Percentiles rank a stretch among this genome's conserved stretches.
phyloP scores from a whole-genome alignment of 495 filamentous ascomycete genomes.

The Talaromyces trachyspermus region DNA sequence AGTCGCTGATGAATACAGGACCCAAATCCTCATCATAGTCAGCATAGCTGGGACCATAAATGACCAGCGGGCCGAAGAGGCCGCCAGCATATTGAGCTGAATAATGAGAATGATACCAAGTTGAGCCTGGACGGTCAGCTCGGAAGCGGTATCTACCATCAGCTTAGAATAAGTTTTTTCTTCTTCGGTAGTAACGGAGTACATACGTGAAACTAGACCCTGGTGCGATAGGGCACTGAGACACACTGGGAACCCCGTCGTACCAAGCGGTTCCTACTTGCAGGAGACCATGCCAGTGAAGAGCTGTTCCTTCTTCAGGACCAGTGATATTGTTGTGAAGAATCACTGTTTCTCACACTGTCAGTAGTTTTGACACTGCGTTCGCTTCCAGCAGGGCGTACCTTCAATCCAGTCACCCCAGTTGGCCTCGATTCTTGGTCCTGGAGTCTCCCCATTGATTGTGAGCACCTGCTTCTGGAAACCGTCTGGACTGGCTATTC shows the following conservation, averaged over 20 bases:
- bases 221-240: slow-evolving; percentile 24
- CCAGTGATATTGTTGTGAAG: slow-evolving; percentile 21
- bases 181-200: no score
- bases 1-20: neutral
- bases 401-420: slow-evolving; percentile 35
- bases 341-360: slow-evolving; percentile 14
- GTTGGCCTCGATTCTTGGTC: slow-evolving; percentile 31
- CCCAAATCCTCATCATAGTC: neutral
- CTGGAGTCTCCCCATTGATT: slow-evolving; percentile 33
- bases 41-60: slow-evolving; percentile 31
- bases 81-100: slow-evolving; percentile 50
- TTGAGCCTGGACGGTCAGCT: slow-evolving; percentile 42
- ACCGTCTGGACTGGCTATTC: slow-evolving; percentile 40
- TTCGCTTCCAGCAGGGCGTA: neutral
- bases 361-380: neutral
- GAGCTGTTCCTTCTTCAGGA: slow-evolving; percentile 28
- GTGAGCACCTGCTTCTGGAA: slow-evolving; percentile 29
- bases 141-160: slow-evolving; percentile 55
- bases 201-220: slow-evolving; percentile 36
- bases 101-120: slow-evolving; percentile 60
- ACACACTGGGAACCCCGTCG: slow-evolving; percentile 13
- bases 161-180: slow-evolving; percentile 39
- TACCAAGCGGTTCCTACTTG: slow-evolving; percentile 17
- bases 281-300: slow-evolving; percentile 53
- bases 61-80: slow-evolving; percentile 12